phyloP scores from a whole-genome alignment of 768 basidiomycete species.

The Chalciporus sphaerocephalus region DNA sequence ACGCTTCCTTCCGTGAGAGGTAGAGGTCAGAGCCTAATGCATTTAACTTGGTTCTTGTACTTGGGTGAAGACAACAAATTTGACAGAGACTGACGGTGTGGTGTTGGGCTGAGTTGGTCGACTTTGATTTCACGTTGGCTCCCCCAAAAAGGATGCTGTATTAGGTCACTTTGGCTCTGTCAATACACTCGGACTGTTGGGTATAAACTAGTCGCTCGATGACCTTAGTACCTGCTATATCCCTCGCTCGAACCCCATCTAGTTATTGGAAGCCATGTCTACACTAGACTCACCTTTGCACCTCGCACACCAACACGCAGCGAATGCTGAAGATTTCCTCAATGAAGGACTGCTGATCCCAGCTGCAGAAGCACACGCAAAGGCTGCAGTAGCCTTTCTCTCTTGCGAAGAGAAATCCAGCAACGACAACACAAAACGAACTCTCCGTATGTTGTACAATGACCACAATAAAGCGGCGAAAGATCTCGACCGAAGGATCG shows the following conservation, averaged over 20 bases:
- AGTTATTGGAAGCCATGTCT: constrained; percentile 22
- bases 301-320: constrained; percentile 71
- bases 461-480: constrained; percentile 68
- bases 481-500: constrained; percentile 68
- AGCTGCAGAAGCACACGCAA: constrained; percentile 68
- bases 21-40: too few species aligned
- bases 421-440: constrained; percentile 74
- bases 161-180: constrained; percentile 13
- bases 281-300: constrained; percentile 48
- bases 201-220: constrained; percentile 2
- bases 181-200: too few species aligned
- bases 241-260: not conserved
- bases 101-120: too few species aligned
- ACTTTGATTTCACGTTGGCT: not conserved
- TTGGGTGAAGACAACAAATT: not conserved
- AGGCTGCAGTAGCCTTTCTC: constrained; percentile 72
- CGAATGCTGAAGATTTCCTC: constrained; percentile 70
- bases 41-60: not conserved
- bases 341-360: constrained; percentile 65
- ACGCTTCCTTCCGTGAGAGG: too few species aligned
- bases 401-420: constrained; percentile 68
- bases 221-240: not conserved
- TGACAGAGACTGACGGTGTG: too few species aligned
- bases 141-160: constrained; percentile 13
- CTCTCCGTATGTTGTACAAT: constrained; percentile 67